These are phyloP conservation scores for Trichoderma sp. DNA, from an alignment of 2,329 filamentous ascomycete species.

Conservation along the genomic window DNA sequence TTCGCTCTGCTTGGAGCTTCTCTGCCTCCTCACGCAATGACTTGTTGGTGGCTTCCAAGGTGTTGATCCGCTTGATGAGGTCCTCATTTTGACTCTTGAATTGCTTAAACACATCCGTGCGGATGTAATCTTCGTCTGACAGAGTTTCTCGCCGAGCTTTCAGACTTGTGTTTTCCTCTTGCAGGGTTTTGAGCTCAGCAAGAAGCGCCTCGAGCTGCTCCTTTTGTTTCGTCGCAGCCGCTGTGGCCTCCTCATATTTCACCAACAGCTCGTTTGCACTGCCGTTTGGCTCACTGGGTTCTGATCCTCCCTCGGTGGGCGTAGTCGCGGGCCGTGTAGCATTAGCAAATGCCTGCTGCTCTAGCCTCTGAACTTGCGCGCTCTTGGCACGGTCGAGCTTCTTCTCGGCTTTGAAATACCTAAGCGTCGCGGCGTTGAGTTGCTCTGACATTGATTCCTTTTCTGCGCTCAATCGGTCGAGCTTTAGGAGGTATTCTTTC, in stretches of 20 bases:
- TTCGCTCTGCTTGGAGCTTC: slow-evolving; percentile 80
- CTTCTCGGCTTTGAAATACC: slow-evolving; percentile 94
- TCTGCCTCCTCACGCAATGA: slow-evolving; percentile 81
- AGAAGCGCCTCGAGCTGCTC: slow-evolving; percentile 80
- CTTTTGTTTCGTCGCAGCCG: slow-evolving; percentile 77
- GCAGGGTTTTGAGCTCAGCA: slow-evolving; percentile 68
- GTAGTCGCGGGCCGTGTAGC: slow-evolving; percentile 48
- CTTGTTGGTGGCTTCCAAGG: slow-evolving; percentile 83
- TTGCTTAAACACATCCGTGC: slow-evolving; percentile 90
- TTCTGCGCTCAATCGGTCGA: slow-evolving; percentile 72
- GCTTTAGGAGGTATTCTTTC: slow-evolving; percentile 73
- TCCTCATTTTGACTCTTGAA: slow-evolving; percentile 90
- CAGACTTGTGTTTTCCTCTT: slow-evolving; percentile 75
- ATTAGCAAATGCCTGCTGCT: slow-evolving; percentile 79
- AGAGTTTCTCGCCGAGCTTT: slow-evolving; percentile 66
- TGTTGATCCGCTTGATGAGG: slow-evolving; percentile 85
- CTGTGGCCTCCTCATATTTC: slow-evolving; percentile 73
- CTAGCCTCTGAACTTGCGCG: slow-evolving; percentile 83
- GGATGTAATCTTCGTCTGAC: slow-evolving; percentile 89
- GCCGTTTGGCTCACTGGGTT: slow-evolving; percentile 51
- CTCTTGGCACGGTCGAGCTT: slow-evolving; percentile 89
- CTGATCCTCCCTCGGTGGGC: slow-evolving; percentile 46
- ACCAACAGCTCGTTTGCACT: slow-evolving; percentile 67
- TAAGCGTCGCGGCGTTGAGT: slow-evolving; percentile 80
- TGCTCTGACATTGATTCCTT: slow-evolving; percentile 84